These are phyloP conservation scores for Populus hybrid DNA, from an alignment of 441 rosid genomes.

Conservation along the genomic window DNA sequence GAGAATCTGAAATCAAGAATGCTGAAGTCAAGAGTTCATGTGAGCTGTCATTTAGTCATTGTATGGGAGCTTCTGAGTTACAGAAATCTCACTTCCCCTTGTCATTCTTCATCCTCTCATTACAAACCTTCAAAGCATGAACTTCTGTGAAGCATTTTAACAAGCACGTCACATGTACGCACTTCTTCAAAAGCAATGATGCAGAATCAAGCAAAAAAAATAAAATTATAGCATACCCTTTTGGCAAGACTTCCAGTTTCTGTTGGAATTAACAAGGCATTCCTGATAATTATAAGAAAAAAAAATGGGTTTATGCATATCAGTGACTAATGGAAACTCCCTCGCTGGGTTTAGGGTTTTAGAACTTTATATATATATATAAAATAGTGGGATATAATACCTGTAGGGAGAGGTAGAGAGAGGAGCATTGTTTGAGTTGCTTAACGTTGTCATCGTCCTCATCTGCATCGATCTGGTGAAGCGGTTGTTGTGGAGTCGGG, in stretches of 20 bases:
- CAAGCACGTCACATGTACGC: conserved; percentile 18
- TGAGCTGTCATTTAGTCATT: background rate
- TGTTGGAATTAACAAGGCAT: conserved; percentile 62
- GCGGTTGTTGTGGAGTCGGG: conserved; percentile 22
- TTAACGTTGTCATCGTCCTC: conserved; percentile 84
- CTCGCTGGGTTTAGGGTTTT: conserved; percentile 17
- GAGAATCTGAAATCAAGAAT: background rate
- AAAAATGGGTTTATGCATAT: background rate
- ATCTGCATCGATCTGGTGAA: conserved; percentile 62
- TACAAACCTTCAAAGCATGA: conserved; percentile 85
- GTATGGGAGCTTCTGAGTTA: background rate
- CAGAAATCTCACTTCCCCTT: conserved; percentile 24
- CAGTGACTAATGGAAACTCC: too few relatives aligned
- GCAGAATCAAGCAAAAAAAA: background rate
- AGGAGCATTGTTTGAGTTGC: conserved; percentile 79
- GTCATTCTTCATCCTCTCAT: conserved; percentile 49
- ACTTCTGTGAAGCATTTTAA: conserved; percentile 56
- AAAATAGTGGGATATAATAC: conserved; percentile 30
- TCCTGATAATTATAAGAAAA: conserved; percentile 38
- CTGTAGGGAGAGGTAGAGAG: conserved; percentile 69
- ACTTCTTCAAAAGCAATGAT: background rate
- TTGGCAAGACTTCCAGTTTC: conserved; percentile 90
- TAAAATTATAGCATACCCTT: conserved; percentile 40
- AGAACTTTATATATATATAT: background rate
- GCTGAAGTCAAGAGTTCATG: background rate